These are phyloP conservation scores for Saturnispora gosingensis DNA, from an alignment of 805 yeast species.

Conservation along the genomic window DNA sequence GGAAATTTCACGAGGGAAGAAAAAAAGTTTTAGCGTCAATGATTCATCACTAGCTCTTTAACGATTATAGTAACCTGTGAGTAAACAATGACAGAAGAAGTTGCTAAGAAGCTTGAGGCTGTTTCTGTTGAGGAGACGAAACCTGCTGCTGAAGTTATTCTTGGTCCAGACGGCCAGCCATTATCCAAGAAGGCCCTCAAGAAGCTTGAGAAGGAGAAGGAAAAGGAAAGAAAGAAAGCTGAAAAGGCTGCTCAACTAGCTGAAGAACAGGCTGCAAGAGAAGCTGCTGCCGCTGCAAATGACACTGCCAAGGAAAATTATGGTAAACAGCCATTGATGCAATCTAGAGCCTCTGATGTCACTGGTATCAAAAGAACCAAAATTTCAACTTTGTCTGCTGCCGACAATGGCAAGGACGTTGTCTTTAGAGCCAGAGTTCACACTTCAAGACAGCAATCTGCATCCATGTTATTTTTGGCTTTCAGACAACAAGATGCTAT, in stretches of 20 bases:
- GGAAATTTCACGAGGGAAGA: neutral
- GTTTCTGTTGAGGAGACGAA: conserved; percentile 14
- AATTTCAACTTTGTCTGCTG: conserved; percentile 47
- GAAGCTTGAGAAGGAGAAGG: conserved; percentile 87
- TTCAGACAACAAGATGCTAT: conserved; percentile 82
- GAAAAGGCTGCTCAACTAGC: conserved; percentile 86
- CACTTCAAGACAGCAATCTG: conserved; percentile 90
- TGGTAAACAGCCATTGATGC: conserved; percentile 83
- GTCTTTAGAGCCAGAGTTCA: conserved; percentile 91
- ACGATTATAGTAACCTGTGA: neutral
- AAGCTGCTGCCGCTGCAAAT: conserved; percentile 55
- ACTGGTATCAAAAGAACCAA: conserved; percentile 57
- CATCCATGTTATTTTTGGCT: conserved; percentile 82
- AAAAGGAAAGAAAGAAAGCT: conserved; percentile 86
- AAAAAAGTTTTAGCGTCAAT: neutral
- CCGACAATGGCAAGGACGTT: conserved; percentile 66
- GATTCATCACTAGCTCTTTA: neutral
- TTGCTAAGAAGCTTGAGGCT: conserved; percentile 22
- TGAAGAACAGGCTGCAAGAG: conserved; percentile 74
- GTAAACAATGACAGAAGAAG: conserved; percentile 22
- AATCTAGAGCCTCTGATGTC: conserved; percentile 45
- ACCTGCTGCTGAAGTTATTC: conserved; percentile 16
- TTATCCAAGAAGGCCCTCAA: conserved; percentile 89
- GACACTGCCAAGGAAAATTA: conserved; percentile 85
- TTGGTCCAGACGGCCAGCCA: conserved; percentile 67